Conservation (phyloP, 805 yeast genomes). For the Kuraishia piskuri region DNA sequence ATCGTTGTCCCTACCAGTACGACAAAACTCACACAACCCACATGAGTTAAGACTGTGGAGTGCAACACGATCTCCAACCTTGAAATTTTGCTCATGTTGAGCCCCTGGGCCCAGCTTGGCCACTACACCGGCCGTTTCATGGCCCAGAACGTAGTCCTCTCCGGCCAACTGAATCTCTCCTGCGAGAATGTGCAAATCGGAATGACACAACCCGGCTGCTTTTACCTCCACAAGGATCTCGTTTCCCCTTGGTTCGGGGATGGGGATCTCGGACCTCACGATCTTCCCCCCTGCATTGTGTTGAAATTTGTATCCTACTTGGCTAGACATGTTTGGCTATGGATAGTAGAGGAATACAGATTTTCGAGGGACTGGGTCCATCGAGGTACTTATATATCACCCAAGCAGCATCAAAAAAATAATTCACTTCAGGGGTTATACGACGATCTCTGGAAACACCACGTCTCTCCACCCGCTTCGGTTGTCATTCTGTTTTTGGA, state of each 20-base stretch:
- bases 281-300: conserved; percentile 5
- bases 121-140: conserved; percentile 21
- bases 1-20: conserved; percentile 18
- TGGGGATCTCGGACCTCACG: conserved; percentile 4
- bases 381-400: neutral
- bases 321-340: neutral
- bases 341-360: neutral
- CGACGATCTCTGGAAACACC: neutral
- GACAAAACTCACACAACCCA: conserved; percentile 16
- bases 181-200: conserved; percentile 30
- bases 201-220: conserved; percentile 25
- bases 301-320: conserved; percentile 6
- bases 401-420: too few species aligned
- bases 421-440: too few species aligned
- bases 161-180: conserved; percentile 1
- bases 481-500: too few species aligned
- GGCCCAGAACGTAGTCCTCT: conserved; percentile 18
- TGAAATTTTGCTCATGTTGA: conserved; percentile 3
- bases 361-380: neutral
- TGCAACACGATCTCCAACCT: conserved; percentile 11
- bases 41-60: conserved; percentile 15
- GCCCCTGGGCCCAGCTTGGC: conserved; percentile 9
- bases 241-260: conserved; percentile 5
- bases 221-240: conserved; percentile 8
- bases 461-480: too few species aligned